phyloP scores from a whole-genome alignment of 2,329 filamentous ascomycete species.

The Exophiala spinifera region DNA sequence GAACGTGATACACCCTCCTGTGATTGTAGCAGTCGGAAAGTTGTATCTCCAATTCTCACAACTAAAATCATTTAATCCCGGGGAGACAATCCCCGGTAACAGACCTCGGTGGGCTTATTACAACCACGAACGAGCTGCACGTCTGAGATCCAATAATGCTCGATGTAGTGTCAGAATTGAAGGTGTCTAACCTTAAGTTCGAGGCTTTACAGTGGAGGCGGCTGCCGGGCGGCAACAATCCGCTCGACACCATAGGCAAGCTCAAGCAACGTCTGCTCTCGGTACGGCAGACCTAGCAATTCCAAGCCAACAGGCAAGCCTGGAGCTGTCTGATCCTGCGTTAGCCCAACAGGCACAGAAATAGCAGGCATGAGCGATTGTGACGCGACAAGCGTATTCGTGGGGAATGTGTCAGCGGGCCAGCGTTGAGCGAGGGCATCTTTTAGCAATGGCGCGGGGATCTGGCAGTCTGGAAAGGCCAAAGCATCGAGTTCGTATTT shows the following conservation, averaged over 20 bases:
- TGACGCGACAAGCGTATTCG: conserved; percentile 14
- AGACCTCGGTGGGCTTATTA: no score
- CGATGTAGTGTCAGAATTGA: no score
- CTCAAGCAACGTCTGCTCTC: conserved; percentile 10
- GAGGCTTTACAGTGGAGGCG: conserved; percentile 7
- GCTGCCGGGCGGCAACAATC: conserved; percentile 5
- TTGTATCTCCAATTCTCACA: no score
- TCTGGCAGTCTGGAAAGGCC: conserved; percentile 15
- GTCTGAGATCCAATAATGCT: no score
- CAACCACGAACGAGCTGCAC: no score
- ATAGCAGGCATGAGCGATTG: conserved; percentile 9
- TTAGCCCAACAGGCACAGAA: conserved; percentile 13
- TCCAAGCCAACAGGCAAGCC: conserved; percentile 10
- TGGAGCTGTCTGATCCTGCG: background rate
- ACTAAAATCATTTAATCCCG: no score
- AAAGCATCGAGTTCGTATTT: conserved; percentile 9
- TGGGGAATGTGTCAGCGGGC: conserved; percentile 7
- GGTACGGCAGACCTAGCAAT: conserved; percentile 8
- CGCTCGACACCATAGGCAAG: conserved; percentile 13
- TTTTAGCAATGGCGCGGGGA: conserved; percentile 9
- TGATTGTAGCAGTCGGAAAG: no score
- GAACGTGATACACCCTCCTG: no score
- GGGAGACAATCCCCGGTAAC: no score
- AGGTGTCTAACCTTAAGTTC: background rate
- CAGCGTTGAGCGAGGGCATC: conserved; percentile 13